Evolutionary conservation across 371 early-diverging fungal species (phyloP).

Genomic region (Lichtheimia ramosa): DNA sequence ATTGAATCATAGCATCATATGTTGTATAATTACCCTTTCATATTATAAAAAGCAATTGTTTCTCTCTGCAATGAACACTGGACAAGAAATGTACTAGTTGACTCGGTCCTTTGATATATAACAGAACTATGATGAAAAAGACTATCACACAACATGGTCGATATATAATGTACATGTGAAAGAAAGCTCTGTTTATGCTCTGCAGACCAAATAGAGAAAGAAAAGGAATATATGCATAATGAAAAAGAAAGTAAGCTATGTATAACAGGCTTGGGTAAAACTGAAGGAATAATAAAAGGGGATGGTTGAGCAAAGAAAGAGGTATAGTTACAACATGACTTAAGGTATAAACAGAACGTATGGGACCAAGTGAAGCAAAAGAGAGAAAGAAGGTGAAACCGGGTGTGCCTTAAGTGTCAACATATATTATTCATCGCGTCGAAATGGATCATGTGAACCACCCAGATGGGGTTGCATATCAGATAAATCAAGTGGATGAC

Average conservation of each 20-base stretch:
- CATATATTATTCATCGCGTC: conserved; percentile 22
- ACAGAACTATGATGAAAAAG: background rate
- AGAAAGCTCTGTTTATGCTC: background rate
- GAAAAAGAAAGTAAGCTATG: too few species aligned
- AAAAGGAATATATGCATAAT: conserved; percentile 2
- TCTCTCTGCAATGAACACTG: too few species aligned
- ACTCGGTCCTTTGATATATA: too few species aligned
- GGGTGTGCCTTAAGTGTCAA: background rate
- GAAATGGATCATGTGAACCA: conserved; percentile 22
- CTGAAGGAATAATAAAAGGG: background rate
- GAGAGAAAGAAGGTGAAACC: background rate
- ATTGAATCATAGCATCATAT: background rate
- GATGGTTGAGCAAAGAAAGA: background rate
- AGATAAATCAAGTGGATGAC: conserved; percentile 30
- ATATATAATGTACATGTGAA: conserved; percentile 2
- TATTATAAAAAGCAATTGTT: too few species aligned
- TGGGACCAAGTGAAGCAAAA: background rate
- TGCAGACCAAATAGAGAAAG: conserved; percentile 1
- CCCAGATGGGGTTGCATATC: conserved; percentile 19
- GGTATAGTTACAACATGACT: background rate
- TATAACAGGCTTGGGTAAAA: background rate
- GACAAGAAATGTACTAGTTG: too few species aligned
- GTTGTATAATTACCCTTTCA: too few species aligned
- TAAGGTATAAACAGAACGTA: background rate
- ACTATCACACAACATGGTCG: too few species aligned